Conservation (phyloP, 768 basidiomycete genomes). For the Pleurotus cornucopiae region DNA sequence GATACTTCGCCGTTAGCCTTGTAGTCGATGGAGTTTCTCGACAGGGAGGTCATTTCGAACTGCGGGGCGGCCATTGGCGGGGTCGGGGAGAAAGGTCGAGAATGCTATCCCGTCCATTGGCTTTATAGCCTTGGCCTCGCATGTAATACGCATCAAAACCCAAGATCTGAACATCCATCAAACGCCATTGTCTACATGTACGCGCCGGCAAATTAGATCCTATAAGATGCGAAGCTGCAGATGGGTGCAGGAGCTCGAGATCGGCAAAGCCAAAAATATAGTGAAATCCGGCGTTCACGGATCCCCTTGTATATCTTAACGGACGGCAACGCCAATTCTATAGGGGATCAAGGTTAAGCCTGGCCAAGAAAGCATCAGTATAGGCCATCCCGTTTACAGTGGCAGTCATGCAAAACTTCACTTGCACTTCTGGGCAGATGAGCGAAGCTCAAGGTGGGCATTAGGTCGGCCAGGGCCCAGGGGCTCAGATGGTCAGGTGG, state of each 20-base stretch:
- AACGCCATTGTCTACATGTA: conserved; percentile 1
- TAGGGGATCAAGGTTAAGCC: conserved; percentile 2
- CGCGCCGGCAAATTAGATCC: conserved; percentile 2
- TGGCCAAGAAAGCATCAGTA: neutral
- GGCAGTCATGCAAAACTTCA: too few relatives aligned
- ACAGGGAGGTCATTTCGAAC: neutral
- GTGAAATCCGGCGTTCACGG: conserved; percentile 5
- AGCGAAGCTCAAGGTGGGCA: too few relatives aligned
- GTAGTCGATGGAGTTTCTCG: conserved; percentile 16
- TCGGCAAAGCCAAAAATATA: conserved; percentile 7
- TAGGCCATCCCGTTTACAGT: neutral
- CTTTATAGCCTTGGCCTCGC: conserved; percentile 6
- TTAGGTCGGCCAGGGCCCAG: too few relatives aligned
- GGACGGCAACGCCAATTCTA: neutral
- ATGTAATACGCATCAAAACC: conserved; percentile 5
- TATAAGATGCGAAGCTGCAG: neutral
- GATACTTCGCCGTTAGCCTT: conserved; percentile 38
- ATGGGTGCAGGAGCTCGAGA: neutral
- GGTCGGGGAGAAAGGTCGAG: conserved; percentile 4
- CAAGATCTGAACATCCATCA: conserved; percentile 8
- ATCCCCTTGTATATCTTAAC: neutral
- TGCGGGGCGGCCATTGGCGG: conserved; percentile 10
- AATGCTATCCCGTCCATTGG: neutral
- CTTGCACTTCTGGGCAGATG: too few relatives aligned
- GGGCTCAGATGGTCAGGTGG: too few relatives aligned